Percentiles rank a stretch among this genome's conserved stretches.
These are phyloP conservation scores for Orobanche coerulescens DNA, from an alignment of 257 asterid genomes.

Conservation along the genomic window DNA sequence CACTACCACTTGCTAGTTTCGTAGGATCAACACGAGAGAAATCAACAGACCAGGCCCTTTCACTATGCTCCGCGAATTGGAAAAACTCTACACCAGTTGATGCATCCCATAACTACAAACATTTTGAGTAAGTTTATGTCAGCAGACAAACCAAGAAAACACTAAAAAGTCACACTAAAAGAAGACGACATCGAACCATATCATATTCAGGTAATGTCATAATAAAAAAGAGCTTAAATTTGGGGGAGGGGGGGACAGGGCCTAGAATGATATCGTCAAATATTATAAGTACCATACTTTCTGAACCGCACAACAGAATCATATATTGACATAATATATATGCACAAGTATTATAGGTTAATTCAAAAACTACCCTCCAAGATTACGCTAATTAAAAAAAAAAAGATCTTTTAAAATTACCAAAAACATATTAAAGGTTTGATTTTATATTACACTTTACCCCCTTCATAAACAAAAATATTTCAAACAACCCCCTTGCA, in stretches of 20 bases:
- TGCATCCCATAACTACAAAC: constrained; percentile 91
- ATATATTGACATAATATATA: no score
- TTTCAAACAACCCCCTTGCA: no score
- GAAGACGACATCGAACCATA: not conserved
- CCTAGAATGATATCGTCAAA: not conserved
- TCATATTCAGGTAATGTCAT: not conserved
- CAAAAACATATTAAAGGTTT: no score
- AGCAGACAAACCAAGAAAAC: constrained; percentile 17
- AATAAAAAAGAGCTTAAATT: not conserved
- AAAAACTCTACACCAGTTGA: constrained; percentile 62
- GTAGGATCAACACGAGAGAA: constrained; percentile 78
- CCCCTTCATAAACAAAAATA: no score
- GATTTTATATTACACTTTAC: no score
- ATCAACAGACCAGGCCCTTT: constrained; percentile 98
- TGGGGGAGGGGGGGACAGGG: not conserved
- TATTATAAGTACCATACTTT: not conserved
- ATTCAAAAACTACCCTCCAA: no score
- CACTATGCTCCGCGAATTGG: constrained; percentile 57
- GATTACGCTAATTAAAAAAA: no score
- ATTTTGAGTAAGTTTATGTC: constrained; percentile 24
- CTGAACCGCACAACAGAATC: no score
- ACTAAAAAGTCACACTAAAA: constrained; percentile 7
- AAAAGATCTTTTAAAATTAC: no score
- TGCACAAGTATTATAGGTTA: no score
- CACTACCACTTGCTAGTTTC: constrained; percentile 85